Base-by-base conservation (phyloP, 140 eudicot species). In the Senecio squalidus region DNA sequence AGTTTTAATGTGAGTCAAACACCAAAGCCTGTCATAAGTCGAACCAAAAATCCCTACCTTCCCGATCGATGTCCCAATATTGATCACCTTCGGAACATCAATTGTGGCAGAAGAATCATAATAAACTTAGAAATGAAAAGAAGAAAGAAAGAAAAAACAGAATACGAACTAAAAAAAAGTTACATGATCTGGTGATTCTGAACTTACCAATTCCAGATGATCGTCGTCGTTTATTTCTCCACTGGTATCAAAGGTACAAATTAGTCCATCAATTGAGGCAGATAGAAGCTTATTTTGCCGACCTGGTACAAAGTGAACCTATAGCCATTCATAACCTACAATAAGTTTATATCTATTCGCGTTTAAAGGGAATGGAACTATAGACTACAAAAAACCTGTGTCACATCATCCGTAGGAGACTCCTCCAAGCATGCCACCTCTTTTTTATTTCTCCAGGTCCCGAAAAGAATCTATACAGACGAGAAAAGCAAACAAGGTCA, bases 141-240 rank as follows among this genome's bases (percentile, higher is more conserved):
- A n/a, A n/a, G n/a, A n/a, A n/a, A n/a, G n/a, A n/a, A n/a, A n/a
- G n/a, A n/a, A n/a, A n/a, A n/a, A n/a, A n/a, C n/a, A n/a, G n/a
- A n/a, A 38, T 16, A 13, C 28, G 60, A 31, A 64, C 40, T 3
- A 23, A 51, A 27, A 86, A 95, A 15, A n/a, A n/a, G n/a, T n/a
- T n/a, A n/a, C n/a, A n/a, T n/a, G n/a, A n/a, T n/a, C n/a, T n/a
- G n/a, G n/a, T n/a, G n/a, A n/a, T n/a, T n/a, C n/a, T n/a, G n/a
- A n/a, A n/a, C n/a, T n/a, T n/a, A n/a, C n/a, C n/a, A 92, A 86
- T 54, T 78, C 71, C 78, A 91, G 58, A 74, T 83, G 76, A 62
- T 91, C 98, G 20, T 91, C 98, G 33, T 91, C 98, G 22, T 86
- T 83, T 67, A 91, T 84, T 58, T 81, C 84, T 64, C 96, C 94